Evolutionary conservation across 176 grass and related monocot species (phyloP).

Genomic region (Poa annua): DNA sequence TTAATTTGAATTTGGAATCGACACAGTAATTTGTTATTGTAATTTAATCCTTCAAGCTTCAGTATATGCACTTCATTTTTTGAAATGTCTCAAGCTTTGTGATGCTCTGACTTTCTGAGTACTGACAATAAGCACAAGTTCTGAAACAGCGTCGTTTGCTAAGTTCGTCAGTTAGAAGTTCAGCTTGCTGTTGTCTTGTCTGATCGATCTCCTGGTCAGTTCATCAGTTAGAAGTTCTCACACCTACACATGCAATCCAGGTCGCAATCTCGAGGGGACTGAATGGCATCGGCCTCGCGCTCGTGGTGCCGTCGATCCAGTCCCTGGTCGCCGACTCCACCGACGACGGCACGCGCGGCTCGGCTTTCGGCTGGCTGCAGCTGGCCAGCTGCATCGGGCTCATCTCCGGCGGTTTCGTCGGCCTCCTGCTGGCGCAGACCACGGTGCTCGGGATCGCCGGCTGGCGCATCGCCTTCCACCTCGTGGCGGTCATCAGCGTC

Average conservation of each 20-base stretch:
- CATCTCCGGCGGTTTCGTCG: slow-evolving; percentile 68
- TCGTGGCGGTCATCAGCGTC: slow-evolving; percentile 64
- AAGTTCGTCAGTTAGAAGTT: background rate
- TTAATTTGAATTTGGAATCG: background rate
- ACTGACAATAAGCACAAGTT: background rate
- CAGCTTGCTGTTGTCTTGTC: background rate
- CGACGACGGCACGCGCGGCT: slow-evolving; percentile 63
- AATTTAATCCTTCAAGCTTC: background rate
- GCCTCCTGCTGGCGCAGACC: slow-evolving; percentile 65
- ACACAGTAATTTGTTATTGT: background rate
- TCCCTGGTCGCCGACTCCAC: slow-evolving; percentile 85
- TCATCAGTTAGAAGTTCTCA: background rate
- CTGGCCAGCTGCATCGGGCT: slow-evolving; percentile 70
- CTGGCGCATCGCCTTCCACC: slow-evolving; percentile 85
- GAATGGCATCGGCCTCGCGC: slow-evolving; percentile 78
- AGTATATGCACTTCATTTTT: background rate
- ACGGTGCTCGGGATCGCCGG: slow-evolving; percentile 75
- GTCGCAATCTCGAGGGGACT: slow-evolving; percentile 81
- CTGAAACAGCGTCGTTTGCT: background rate
- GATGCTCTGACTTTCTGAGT: background rate
- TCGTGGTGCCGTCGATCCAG: slow-evolving; percentile 82
- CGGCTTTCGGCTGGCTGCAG: slow-evolving; percentile 87
- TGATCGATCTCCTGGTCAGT: background rate
- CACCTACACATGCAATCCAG: slow-evolving; percentile 25
- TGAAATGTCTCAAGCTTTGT: background rate